Base-by-base conservation (phyloP, 2,329 filamentous ascomycete genomes). In the Diaporthe destruens region DNA sequence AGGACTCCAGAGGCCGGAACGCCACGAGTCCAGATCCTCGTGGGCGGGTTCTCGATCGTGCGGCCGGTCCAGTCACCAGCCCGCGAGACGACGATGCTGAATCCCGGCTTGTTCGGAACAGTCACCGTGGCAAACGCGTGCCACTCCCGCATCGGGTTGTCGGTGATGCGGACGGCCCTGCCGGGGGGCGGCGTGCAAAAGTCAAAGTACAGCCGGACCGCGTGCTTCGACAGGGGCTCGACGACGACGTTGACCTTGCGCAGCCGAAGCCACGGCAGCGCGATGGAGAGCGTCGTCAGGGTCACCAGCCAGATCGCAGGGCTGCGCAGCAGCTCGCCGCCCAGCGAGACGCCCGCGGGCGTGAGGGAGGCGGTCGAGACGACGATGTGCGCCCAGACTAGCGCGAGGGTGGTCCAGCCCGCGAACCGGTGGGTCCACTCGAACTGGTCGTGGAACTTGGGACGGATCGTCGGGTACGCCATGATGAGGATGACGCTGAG, bases 341-440 rank as follows among this genome's bases (percentile, higher is more conserved):
- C 61, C 2, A 44, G 53, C 6, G 67, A 42, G 36, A 61, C 51
- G 6, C 53, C 51, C 1, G 53, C 51, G 18, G 51, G 39, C 4
- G 83, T 75, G 39, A 75, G 72, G 12, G 75, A 56, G 18, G 79
- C 72, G 25, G 80, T 78, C 14, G 77, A 76, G 66, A 77, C 69
- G 68, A 84, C 78, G n/a, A 78, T 49, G 9, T 78, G 69, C 0
- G 82, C 76, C 77, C 77, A 79, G 72, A 79, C 78, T 34, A 79
- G 68, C 65, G 71, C 84, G 7, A 94, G 84, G 12, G 89, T 85
- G 14, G 87, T 84, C 93, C 93, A 95, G n/a, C 92, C 93, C 6
- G 87, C 87, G 80, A 93, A 94, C 61, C 93, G 91, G 81, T 95
- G 93, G 59, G 88, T 87, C 61, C 88, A 82, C 82, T 95, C 93